Percentiles rank a stretch among this genome's conserved stretches.
Conservation (phyloP, 176 grass and related monocot species). For the Avena sativa region DNA sequence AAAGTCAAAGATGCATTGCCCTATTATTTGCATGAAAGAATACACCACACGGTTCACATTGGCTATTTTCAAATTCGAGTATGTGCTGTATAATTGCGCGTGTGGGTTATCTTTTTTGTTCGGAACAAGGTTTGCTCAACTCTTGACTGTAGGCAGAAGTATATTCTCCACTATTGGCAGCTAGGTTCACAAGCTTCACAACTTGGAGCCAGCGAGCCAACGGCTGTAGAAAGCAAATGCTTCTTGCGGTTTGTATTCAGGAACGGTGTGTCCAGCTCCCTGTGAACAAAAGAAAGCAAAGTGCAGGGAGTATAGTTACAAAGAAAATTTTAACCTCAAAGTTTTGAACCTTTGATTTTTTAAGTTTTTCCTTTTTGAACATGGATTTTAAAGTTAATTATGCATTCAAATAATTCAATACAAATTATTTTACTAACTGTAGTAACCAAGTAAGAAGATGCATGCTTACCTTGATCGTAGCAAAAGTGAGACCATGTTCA, state of each 20-base stretch:
- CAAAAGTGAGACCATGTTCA: constrained; percentile 70
- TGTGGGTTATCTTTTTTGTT: constrained; percentile 21
- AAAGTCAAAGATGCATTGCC: neutral
- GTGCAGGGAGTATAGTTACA: neutral
- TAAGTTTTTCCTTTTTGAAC: neutral
- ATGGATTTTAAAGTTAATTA: neutral
- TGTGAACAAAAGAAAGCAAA: constrained; percentile 19
- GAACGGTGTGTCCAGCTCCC: constrained; percentile 91
- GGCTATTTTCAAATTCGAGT: constrained; percentile 1
- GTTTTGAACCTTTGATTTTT: neutral
- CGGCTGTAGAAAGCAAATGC: constrained; percentile 79
- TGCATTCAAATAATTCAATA: neutral
- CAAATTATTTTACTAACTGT: neutral
- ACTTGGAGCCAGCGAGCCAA: constrained; percentile 62
- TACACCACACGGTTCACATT: neutral
- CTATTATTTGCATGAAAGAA: constrained; percentile 31
- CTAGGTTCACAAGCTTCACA: constrained; percentile 46
- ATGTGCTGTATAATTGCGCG: constrained; percentile 39
- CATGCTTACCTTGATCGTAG: constrained; percentile 82
- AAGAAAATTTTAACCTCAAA: neutral
- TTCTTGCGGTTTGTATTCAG: constrained; percentile 91
- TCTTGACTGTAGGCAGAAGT: constrained; percentile 38
- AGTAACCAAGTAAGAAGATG: constrained; percentile 14
- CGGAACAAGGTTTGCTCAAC: neutral
- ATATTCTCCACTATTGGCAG: constrained; percentile 16